phyloP scores from a whole-genome alignment of 805 yeast species.

The Schwanniomyces yamadae region DNA sequence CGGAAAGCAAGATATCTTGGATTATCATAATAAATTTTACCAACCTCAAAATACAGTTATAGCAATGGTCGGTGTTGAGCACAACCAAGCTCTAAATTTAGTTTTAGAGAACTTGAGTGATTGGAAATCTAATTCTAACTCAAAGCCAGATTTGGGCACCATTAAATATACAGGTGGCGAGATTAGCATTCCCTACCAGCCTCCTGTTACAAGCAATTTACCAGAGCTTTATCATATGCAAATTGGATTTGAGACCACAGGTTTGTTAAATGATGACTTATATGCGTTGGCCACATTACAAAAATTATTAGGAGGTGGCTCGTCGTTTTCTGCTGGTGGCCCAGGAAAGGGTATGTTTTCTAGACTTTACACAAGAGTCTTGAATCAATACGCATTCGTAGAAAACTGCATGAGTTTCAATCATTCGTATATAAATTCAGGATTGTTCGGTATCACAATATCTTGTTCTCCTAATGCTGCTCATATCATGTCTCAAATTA shows the following conservation, averaged over 20 bases:
- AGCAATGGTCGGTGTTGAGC: slow-evolving; percentile 83
- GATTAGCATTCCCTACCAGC: slow-evolving; percentile 36
- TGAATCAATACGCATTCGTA: slow-evolving; percentile 87
- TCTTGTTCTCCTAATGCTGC: slow-evolving; percentile 87
- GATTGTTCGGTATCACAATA: slow-evolving; percentile 85
- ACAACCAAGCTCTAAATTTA: slow-evolving; percentile 62
- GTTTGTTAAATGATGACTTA: slow-evolving; percentile 79
- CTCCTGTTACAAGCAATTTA: slow-evolving; percentile 44
- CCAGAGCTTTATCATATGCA: slow-evolving; percentile 85
- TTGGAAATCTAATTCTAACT: slow-evolving; percentile 33
- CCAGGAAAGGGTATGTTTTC: slow-evolving; percentile 99
- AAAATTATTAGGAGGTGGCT: slow-evolving; percentile 92
- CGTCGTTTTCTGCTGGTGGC: slow-evolving; percentile 97
- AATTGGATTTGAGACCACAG: slow-evolving; percentile 83
- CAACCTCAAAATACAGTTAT: slow-evolving; percentile 81
- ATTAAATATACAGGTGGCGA: slow-evolving; percentile 58
- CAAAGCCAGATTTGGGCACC: slow-evolving; percentile 47
- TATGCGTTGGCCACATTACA: slow-evolving; percentile 90
- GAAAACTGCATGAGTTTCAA: slow-evolving; percentile 88
- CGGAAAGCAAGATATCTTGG: slow-evolving; percentile 49
- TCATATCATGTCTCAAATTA: slow-evolving; percentile 74
- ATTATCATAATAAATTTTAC: slow-evolving; percentile 65
- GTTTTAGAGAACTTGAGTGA: slow-evolving; percentile 65
- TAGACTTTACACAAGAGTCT: slow-evolving; percentile 83
- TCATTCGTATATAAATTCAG: slow-evolving; percentile 87